Conservation (phyloP, 2,329 filamentous ascomycete genomes). For the Ophiocordyceps sinensis region DNA sequence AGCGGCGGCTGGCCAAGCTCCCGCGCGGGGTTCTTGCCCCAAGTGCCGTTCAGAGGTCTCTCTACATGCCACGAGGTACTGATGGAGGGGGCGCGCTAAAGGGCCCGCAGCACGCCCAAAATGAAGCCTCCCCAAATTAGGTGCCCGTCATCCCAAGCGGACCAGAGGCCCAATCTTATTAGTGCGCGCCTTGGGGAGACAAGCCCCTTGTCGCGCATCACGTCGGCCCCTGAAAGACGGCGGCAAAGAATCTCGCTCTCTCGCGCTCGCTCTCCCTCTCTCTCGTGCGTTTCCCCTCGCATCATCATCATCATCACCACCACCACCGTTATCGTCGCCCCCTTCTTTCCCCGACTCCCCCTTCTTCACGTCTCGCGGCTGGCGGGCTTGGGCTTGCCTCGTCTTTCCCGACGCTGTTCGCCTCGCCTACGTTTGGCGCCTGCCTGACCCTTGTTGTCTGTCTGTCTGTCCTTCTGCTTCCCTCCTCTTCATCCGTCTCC, state of each 20-base stretch:
- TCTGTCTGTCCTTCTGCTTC: not conserved
- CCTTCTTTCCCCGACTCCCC: not conserved
- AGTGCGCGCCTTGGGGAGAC: not conserved
- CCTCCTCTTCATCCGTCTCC: not conserved
- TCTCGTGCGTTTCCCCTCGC: not conserved
- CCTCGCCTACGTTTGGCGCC: not conserved
- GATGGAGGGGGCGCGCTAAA: not conserved
- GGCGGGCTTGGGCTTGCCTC: not conserved
- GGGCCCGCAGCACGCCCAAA: slow-evolving; percentile 1
- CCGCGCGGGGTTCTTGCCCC: too few species aligned
- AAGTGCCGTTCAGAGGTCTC: too few species aligned
- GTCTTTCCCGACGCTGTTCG: not conserved
- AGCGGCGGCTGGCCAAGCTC: too few species aligned
- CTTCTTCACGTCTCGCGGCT: not conserved
- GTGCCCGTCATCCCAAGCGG: slow-evolving; percentile 1
- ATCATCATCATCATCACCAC: not conserved
- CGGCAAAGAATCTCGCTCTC: not conserved
- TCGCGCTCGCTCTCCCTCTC: not conserved
- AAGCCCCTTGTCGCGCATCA: slow-evolving; percentile 1
- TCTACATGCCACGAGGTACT: too few species aligned
- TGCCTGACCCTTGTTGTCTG: not conserved
- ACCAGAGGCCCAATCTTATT: slow-evolving; percentile 2
- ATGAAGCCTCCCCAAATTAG: slow-evolving; percentile 1
- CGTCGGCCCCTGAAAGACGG: not conserved
- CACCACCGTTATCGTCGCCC: not conserved